Conservation (phyloP, 768 basidiomycete genomes). For the Mycena albidolilacea region DNA sequence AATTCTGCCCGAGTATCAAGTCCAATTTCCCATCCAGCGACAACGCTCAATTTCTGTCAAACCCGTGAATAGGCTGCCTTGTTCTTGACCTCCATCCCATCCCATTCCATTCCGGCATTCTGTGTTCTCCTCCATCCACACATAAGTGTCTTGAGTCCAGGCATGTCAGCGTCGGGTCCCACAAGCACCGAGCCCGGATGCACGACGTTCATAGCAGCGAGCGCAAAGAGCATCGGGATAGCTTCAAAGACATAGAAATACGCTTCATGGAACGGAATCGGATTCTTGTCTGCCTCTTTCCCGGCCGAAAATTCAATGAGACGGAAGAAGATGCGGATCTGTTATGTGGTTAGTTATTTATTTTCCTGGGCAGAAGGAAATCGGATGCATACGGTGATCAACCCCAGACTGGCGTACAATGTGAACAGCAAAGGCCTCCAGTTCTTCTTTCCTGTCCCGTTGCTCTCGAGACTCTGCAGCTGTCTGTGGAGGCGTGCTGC, state of each 20-base stretch:
- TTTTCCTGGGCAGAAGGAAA: conserved; percentile 4
- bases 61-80: conserved; percentile 16
- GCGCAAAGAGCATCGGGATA: conserved; percentile 37
- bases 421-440: conserved; percentile 25
- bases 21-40: conserved; percentile 11
- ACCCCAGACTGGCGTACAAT: conserved; percentile 24
- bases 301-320: conserved; percentile 39
- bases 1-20: not conserved
- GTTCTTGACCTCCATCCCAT: conserved; percentile 17
- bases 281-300: conserved; percentile 11
- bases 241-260: conserved; percentile 42
- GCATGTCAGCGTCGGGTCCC: conserved; percentile 38
- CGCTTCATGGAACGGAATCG: conserved; percentile 36
- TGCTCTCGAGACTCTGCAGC: conserved; percentile 23
- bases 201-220: conserved; percentile 33
- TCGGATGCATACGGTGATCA: conserved; percentile 19
- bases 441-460: conserved; percentile 25
- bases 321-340: conserved; percentile 41
- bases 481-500: conserved; percentile 26
- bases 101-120: conserved; percentile 13
- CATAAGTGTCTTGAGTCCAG: conserved; percentile 20
- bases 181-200: conserved; percentile 40
- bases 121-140: conserved; percentile 25
- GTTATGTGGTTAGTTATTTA: conserved; percentile 18
- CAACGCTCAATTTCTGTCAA: conserved; percentile 6